Conservation (phyloP, 768 basidiomycete genomes). For the Auriculariales sp. region DNA sequence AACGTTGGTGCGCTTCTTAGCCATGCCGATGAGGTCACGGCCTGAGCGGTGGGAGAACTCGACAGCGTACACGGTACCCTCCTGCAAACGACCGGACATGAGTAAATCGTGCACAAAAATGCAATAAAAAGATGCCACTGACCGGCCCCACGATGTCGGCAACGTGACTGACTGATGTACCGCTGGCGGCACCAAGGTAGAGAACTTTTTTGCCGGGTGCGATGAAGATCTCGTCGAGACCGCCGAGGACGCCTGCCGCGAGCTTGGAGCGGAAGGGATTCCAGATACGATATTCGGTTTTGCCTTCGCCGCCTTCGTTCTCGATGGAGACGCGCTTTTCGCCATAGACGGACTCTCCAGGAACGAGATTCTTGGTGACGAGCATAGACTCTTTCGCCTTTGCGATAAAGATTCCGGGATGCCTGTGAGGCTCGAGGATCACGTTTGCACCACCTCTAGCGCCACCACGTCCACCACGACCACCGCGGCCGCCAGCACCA, state of each 20-base stretch:
- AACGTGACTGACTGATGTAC: slow-evolving; percentile 96
- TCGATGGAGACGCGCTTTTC: slow-evolving; percentile 94
- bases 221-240: slow-evolving; percentile 87
- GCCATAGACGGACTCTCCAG: slow-evolving; percentile 95
- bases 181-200: slow-evolving; percentile 95
- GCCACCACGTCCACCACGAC: slow-evolving; percentile 54
- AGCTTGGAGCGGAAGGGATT: slow-evolving; percentile 97
- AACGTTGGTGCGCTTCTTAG: slow-evolving; percentile 97
- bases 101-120: slow-evolving; percentile 3
- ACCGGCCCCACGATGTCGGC: slow-evolving; percentile 97
- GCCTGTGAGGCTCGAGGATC: slow-evolving; percentile 88
- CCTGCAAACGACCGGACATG: slow-evolving; percentile 27
- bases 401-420: slow-evolving; percentile 90
- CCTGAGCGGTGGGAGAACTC: slow-evolving; percentile 96
- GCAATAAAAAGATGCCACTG: slow-evolving; percentile 17
- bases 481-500: slow-evolving; percentile 32
- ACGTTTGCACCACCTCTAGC: slow-evolving; percentile 75
- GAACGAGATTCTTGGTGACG: slow-evolving; percentile 95
- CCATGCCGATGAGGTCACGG: slow-evolving; percentile 97
- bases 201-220: slow-evolving; percentile 89
- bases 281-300: slow-evolving; percentile 97
- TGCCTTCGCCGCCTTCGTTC: slow-evolving; percentile 50
- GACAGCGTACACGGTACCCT: slow-evolving; percentile 94
- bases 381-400: slow-evolving; percentile 94
- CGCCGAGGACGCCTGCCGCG: slow-evolving; percentile 91